A percentile compares a stretch with the other conserved stretches of the same genome.
Conservation (phyloP, 192 early-diverging fungal species). For the Coemansia sp. region DNA sequence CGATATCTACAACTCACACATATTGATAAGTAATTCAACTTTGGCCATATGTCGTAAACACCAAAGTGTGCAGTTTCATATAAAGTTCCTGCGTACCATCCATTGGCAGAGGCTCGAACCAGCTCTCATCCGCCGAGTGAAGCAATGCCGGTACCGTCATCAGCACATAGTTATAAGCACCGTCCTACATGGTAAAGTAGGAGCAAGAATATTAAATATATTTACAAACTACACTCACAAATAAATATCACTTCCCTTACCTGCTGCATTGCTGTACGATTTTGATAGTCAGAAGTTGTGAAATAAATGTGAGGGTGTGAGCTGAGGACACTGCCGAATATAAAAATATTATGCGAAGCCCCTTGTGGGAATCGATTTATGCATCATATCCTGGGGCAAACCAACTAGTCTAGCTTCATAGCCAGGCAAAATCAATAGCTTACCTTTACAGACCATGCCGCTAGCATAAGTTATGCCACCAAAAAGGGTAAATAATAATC, state of each 20-base stretch:
- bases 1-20: conserved; percentile 26
- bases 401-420: too few relatives aligned
- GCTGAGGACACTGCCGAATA: too few relatives aligned
- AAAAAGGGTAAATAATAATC: too few relatives aligned
- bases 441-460: too few relatives aligned
- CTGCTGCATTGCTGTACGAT: background rate
- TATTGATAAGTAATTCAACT: background rate
- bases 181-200: conserved; percentile 19
- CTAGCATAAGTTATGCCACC: too few relatives aligned
- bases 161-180: conserved; percentile 30
- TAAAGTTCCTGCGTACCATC: conserved; percentile 12
- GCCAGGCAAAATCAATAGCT: too few relatives aligned
- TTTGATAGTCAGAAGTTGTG: background rate
- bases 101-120: conserved; percentile 39
- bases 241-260: background rate
- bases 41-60: background rate
- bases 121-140: conserved; percentile 27
- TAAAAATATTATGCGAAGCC: too few relatives aligned
- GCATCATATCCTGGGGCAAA: too few relatives aligned
- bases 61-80: background rate
- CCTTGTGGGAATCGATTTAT: too few relatives aligned
- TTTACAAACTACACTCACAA: background rate
- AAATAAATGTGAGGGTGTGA: too few relatives aligned
- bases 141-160: conserved; percentile 38
- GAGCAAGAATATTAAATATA: background rate